A percentile compares a stretch with the other conserved stretches of the same genome.
These are phyloP conservation scores for Cudoniella acicularis DNA, from an alignment of 495 filamentous ascomycete species.

Conservation along the genomic window DNA sequence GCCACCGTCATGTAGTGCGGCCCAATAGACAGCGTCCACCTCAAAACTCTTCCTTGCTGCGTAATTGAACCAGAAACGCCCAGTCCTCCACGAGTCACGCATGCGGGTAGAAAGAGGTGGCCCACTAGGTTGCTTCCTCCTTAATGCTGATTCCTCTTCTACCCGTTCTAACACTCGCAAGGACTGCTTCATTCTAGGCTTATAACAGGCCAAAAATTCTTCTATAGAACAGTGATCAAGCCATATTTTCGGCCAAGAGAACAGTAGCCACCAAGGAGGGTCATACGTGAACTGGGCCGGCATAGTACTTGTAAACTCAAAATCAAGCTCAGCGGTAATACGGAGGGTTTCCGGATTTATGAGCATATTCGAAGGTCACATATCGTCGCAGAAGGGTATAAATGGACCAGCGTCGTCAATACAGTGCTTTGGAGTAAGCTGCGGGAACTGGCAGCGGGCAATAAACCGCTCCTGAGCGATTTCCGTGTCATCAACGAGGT, in stretches of 20 bases:
- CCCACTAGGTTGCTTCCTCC: slow-evolving; percentile 4
- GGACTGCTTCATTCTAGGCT: slow-evolving; percentile 31
- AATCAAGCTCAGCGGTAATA: slow-evolving; percentile 39
- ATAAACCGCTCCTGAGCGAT: slow-evolving; percentile 35
- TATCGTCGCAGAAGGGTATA: slow-evolving; percentile 39
- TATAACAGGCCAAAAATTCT: slow-evolving; percentile 33
- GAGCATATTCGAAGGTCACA: slow-evolving; percentile 40
- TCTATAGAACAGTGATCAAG: slow-evolving; percentile 32
- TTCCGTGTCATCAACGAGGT: slow-evolving; percentile 33
- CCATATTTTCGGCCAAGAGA: slow-evolving; percentile 27
- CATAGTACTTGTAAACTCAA: slow-evolving; percentile 41
- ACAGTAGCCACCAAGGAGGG: slow-evolving; percentile 36
- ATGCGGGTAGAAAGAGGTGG: slow-evolving; percentile 33
- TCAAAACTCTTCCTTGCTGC: slow-evolving; percentile 39
- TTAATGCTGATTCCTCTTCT: slow-evolving; percentile 17
- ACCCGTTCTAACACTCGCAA: slow-evolving; percentile 21
- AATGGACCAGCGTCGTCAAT: slow-evolving; percentile 34
- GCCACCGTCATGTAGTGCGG: slow-evolving; percentile 30
- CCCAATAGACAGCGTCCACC: slow-evolving; percentile 39
- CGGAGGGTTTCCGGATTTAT: slow-evolving; percentile 34
- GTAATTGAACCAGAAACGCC: slow-evolving; percentile 42
- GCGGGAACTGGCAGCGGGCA: slow-evolving; percentile 35
- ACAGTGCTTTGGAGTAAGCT: slow-evolving; percentile 35
- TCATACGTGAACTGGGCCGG: slow-evolving; percentile 40
- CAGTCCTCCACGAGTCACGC: slow-evolving; percentile 37